phyloP scores from a whole-genome alignment of 208 protist species.

The Crithidia sp. region DNA sequence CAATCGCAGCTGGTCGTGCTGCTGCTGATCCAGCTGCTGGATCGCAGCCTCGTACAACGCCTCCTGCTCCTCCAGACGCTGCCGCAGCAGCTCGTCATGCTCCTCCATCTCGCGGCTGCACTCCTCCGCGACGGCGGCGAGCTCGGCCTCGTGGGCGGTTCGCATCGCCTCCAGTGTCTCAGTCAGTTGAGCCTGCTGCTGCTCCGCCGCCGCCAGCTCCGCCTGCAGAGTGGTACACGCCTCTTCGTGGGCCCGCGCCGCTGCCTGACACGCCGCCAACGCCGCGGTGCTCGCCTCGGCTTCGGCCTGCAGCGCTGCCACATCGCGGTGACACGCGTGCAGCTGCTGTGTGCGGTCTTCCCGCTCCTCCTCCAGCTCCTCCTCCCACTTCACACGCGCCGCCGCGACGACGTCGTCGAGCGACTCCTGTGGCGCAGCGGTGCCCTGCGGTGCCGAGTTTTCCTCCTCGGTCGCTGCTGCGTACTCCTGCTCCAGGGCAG shows the following conservation, averaged over 20 bases:
- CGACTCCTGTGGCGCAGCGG: not conserved
- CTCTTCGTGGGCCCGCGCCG: conserved; percentile 8
- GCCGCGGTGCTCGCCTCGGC: not conserved
- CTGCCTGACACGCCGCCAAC: conserved; percentile 11
- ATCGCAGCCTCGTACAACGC: conserved; percentile 15
- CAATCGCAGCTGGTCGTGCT: conserved; percentile 20
- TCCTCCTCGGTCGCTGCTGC: conserved; percentile 4
- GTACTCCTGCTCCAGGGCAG: conserved; percentile 56
- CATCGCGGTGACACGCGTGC: not conserved
- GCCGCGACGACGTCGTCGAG: not conserved
- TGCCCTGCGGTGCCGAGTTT: not conserved
- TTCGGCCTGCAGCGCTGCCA: conserved; percentile 2
- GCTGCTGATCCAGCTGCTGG: conserved; percentile 36
- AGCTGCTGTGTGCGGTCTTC: not conserved
- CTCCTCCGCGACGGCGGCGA: conserved; percentile 9
- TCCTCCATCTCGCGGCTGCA: conserved; percentile 12
- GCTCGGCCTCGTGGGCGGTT: conserved; percentile 16
- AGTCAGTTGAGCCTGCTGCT: not conserved
- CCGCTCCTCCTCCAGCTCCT: conserved; percentile 6
- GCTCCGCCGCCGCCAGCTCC: not conserved
- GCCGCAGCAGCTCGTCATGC: conserved; percentile 25
- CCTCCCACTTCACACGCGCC: conserved; percentile 9
- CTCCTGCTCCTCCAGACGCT: conserved; percentile 26
- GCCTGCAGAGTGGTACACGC: not conserved
- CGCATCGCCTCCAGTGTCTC: conserved; percentile 7